These are phyloP conservation scores for Aspergillus arachidicola DNA, from an alignment of 2,329 filamentous ascomycete species.

Conservation along the genomic window DNA sequence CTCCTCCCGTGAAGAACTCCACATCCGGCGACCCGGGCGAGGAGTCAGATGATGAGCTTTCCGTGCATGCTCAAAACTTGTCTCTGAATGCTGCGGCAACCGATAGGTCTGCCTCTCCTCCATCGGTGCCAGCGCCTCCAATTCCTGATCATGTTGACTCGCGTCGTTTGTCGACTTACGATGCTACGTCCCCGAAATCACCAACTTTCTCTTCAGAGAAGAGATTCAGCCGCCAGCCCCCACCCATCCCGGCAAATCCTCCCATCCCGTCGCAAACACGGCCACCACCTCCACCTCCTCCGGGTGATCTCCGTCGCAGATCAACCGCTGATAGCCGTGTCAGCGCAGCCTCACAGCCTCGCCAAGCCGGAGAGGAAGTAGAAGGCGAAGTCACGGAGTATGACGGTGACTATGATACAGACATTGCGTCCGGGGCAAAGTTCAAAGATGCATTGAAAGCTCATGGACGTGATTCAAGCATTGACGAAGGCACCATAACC, in stretches of 20 bases:
- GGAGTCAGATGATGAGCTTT: constrained; percentile 86
- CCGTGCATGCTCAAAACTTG: constrained; percentile 52
- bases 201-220: constrained; percentile 39
- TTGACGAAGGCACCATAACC: constrained; percentile 66
- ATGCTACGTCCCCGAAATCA: constrained; percentile 46
- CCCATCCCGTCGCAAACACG: constrained; percentile 55
- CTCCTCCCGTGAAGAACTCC: constrained; percentile 55
- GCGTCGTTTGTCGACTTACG: constrained; percentile 42
- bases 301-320: constrained; percentile 55
- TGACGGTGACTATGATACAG: constrained; percentile 96
- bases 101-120: constrained; percentile 48
- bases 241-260: constrained; percentile 42
- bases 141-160: constrained; percentile 41
- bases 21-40: constrained; percentile 75
- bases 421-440: constrained; percentile 90
- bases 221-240: constrained; percentile 47
- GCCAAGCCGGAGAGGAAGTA: constrained; percentile 59
- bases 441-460: constrained; percentile 91
- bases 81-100: constrained; percentile 47
- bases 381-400: constrained; percentile 89
- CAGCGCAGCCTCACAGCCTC: constrained; percentile 45
- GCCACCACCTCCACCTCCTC: constrained; percentile 67
- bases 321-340: constrained; percentile 60
- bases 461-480: constrained; percentile 74
- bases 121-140: constrained; percentile 51